phyloP scores from a whole-genome alignment of 2,329 filamentous ascomycete species.

The Alternaria ethzedia region DNA sequence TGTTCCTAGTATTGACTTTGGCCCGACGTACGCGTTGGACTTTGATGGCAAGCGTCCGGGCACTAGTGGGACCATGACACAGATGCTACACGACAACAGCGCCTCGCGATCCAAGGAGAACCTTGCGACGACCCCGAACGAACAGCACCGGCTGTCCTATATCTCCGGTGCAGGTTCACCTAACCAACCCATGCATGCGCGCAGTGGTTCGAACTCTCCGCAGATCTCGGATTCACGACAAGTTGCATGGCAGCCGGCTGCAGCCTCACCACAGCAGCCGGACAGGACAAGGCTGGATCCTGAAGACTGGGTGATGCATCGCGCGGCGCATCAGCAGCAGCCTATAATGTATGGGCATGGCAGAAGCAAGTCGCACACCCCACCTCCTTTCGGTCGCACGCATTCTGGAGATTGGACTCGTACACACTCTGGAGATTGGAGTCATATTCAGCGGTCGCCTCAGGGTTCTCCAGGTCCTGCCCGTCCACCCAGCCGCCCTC shows the following conservation, averaged over 20 bases:
- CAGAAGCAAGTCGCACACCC: slow-evolving; percentile 61
- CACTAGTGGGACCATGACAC: slow-evolving; percentile 61
- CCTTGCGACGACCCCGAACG: slow-evolving; percentile 33
- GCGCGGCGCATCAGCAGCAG: slow-evolving; percentile 62
- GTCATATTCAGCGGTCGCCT: slow-evolving; percentile 43
- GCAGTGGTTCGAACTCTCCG: slow-evolving; percentile 41
- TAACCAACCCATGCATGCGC: slow-evolving; percentile 52
- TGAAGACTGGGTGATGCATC: slow-evolving; percentile 84
- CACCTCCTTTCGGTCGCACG: slow-evolving; percentile 52
- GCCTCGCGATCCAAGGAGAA: slow-evolving; percentile 44
- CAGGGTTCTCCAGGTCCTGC: slow-evolving; percentile 28
- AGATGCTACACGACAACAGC: slow-evolving; percentile 37
- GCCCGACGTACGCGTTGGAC: slow-evolving; percentile 76
- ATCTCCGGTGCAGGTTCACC: slow-evolving; percentile 43
- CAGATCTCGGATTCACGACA: slow-evolving; percentile 65
- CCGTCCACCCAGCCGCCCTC: slow-evolving; percentile 40
- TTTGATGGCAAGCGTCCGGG: slow-evolving; percentile 62
- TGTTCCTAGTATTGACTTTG: slow-evolving; percentile 83
- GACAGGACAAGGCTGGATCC: slow-evolving; percentile 67
- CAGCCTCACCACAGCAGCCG: slow-evolving; percentile 56
- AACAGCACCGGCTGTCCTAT: slow-evolving; percentile 39
- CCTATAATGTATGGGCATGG: slow-evolving; percentile 60
- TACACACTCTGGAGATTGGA: slow-evolving; percentile 55
- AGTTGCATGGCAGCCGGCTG: slow-evolving; percentile 80
- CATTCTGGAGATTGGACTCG: slow-evolving; percentile 56